Base-by-base conservation (phyloP, 73 alveolate genomes). In the Diophrys sp. region DNA sequence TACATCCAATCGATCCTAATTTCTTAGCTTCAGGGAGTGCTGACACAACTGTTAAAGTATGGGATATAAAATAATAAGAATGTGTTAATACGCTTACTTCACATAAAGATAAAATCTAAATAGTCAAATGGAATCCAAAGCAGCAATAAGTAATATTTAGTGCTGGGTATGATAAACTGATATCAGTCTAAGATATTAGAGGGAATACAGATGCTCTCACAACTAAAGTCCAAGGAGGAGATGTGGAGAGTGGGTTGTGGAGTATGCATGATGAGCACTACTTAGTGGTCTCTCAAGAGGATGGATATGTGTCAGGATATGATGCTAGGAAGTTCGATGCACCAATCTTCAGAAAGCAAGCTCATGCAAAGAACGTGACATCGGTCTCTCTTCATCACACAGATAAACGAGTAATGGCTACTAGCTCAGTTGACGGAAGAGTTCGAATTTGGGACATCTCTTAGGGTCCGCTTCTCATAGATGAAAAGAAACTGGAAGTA, bases 21-120 rank as follows among this genome's bases (percentile, higher is more conserved):
- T 77, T 82, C 33, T 85, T 97, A 32, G 99, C 99, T 29, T 95
- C 99, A 28, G 97, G 98, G 30, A 93, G 98, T 2, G 99, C 99
- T 0, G 99, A 97, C 87, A 80, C 85, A 70, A 92, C 96, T 25
- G 96, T 94, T 32, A 94, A 94, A 85, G 77, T 97, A 14, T 97
- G 99, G 99, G 99, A 97, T 85, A 78, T 97, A 66, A 89, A 73
- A n/a, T 79, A 84, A 28, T 33, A 83, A 31, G 73, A 78, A 44
- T 89, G 97, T 80, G 84, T 84, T 29, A 84, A 82, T 68, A 89
- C 91, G 1, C 74, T 91, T 71, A 84, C 82, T 44, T 94, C 91
- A 71, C 99, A 96, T 79, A 91, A 82, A 67, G 97, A 89, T 69
- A 95, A 94, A 85, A 98, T 96, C 67, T 95, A 96, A 88, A 79